Base-by-base conservation (phyloP, 2,329 filamentous ascomycete species). In the Aureobasidium lini region DNA sequence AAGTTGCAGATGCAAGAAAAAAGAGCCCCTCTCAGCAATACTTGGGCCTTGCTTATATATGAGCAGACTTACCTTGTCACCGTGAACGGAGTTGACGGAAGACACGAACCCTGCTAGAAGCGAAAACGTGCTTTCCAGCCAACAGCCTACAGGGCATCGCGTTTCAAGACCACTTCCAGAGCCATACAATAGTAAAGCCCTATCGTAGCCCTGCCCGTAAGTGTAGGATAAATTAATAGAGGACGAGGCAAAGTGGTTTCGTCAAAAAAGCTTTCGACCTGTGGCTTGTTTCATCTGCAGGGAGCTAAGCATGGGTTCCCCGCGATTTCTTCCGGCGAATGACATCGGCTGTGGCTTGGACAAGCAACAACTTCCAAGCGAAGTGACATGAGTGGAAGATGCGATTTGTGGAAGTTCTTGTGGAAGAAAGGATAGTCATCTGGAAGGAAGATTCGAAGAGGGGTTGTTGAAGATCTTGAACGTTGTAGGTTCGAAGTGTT, bases 211-310 rank as follows among this genome's bases (percentile, higher is more conserved):
- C 52, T 56, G 31, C 18, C 13, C 11, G 39, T 28, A 3, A 13
- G 16, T 29, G 13, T 37, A 56, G 52, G 15, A 37, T 56, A 56
- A n/a, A 56, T 56, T 56, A 56, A 56, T 46, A 16, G 36, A 44
- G 40, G 52, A 54, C 10, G 15, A 44, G n/a, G 42, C 11, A 31
- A 40, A 13, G 49, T 39, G 48, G 48, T 52, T 52, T 54, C 50
- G 50, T 43, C 50, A 34, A 54, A 43, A 28, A 54, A 43, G 37
- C 39, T 54, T 54, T 43, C 10, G 15, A 37, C 28, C 50, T n/a
- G 29, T 54, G 50, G 50, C 50, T 54, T 54, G 50, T 54, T 54
- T 54, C 50, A 56, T 40, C 52, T 54, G 50, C 50, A 54, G 28
- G 16, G 11, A 28, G 32, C 52, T 56, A 56, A 23, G 42, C 52